Conservation (phyloP, 495 filamentous ascomycete genomes). For the Hypoxylon lienhwacheense region DNA sequence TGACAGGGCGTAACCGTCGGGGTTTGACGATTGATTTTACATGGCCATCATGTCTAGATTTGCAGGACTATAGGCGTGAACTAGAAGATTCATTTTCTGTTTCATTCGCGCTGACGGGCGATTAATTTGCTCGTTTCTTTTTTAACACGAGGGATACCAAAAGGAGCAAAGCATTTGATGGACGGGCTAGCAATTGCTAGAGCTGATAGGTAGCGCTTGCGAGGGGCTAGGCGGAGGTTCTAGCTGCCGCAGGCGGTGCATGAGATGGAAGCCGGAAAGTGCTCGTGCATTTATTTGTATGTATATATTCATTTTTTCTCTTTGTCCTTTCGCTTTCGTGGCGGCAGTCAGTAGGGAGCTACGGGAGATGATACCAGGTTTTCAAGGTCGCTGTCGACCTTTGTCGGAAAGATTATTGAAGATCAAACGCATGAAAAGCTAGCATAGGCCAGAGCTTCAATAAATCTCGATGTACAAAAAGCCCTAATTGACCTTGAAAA, state of each 20-base stretch:
- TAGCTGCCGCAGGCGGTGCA: slow-evolving; percentile 6
- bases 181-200: slow-evolving; percentile 20
- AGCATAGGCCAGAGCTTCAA: slow-evolving; percentile 27
- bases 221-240: slow-evolving; percentile 3
- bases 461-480: slow-evolving; percentile 26
- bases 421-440: slow-evolving; percentile 7
- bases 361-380: slow-evolving; percentile 35
- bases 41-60: slow-evolving; percentile 21
- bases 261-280: slow-evolving; percentile 7
- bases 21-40: slow-evolving; percentile 28
- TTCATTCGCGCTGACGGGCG: slow-evolving; percentile 8
- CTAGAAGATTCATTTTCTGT: slow-evolving; percentile 12
- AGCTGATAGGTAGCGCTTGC: too few relatives aligned
- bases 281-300: slow-evolving; percentile 40
- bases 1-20: slow-evolving; percentile 15
- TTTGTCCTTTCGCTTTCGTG: slow-evolving; percentile 17
- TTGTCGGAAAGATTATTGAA: slow-evolving; percentile 1
- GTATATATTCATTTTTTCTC: slow-evolving; percentile 27
- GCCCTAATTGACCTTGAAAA: not conserved
- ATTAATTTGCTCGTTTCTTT: slow-evolving; percentile 13
- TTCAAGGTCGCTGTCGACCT: slow-evolving; percentile 6
- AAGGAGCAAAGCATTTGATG: slow-evolving; percentile 33
- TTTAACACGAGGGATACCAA: slow-evolving; percentile 36
- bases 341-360: slow-evolving; percentile 20
- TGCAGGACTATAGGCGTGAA: slow-evolving; percentile 19